phyloP scores from a whole-genome alignment of 1,284 basidiomycete species.

The Pseudozyma sp. region DNA sequence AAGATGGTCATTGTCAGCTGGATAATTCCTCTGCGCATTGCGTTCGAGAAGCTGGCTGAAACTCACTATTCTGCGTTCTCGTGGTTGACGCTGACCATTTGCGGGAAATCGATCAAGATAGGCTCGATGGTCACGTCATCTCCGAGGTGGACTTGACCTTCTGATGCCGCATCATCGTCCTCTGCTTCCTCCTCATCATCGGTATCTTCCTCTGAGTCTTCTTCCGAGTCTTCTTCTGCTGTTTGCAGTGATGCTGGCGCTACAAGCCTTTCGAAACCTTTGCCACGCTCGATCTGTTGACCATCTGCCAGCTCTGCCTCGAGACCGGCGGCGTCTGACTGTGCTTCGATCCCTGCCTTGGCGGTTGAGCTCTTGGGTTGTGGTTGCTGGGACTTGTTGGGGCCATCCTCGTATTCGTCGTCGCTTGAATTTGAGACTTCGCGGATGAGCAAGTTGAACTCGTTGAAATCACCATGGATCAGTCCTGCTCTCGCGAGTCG shows the following conservation, averaged over 20 bases:
- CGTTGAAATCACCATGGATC: constrained; percentile 99
- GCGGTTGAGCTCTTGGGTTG: constrained; percentile 7
- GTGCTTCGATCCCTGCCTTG: background rate
- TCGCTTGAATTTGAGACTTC: constrained; percentile 61
- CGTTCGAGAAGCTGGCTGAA: no score
- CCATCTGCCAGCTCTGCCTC: constrained; percentile 24
- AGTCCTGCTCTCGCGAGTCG: constrained; percentile 91
- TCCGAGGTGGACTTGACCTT: constrained; percentile 80
- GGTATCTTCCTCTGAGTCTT: constrained; percentile 32
- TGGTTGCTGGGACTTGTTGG: constrained; percentile 19
- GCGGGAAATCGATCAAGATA: constrained; percentile 97
- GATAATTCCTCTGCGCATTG: background rate
- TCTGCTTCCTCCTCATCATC: constrained; percentile 45
- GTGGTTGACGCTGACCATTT: constrained; percentile 98
- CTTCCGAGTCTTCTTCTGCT: constrained; percentile 14
- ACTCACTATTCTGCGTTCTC: constrained; percentile 94
- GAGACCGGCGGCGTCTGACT: constrained; percentile 1
- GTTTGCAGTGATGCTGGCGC: constrained; percentile 19
- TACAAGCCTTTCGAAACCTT: constrained; percentile 60
- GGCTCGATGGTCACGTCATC: constrained; percentile 80
- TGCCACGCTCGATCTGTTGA: constrained; percentile 55
- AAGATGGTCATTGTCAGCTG: background rate
- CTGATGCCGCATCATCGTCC: constrained; percentile 72
- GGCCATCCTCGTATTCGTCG: constrained; percentile 31
- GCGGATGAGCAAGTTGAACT: constrained; percentile 96